Evolutionary conservation across 129 eudicot genomes (phyloP).

Genomic region (Logfia minima): DNA sequence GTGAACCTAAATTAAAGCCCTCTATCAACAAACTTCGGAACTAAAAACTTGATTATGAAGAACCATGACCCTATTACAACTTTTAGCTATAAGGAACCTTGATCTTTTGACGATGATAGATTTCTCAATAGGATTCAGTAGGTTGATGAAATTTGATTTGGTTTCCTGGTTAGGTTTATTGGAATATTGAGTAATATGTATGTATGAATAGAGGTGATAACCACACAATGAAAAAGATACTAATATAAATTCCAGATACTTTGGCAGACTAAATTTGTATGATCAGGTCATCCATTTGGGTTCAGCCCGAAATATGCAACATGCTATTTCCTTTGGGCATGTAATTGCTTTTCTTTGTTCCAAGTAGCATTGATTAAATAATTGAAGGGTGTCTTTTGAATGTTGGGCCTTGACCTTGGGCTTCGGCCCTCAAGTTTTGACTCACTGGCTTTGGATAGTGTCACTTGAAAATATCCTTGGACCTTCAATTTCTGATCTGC

Average conservation of each 20-base stretch:
- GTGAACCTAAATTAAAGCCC: not conserved
- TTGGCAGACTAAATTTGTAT: not conserved
- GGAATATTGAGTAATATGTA: not conserved
- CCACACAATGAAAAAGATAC: not conserved
- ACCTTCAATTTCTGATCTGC: not conserved
- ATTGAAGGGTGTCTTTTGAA: not conserved
- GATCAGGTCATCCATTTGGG: not conserved
- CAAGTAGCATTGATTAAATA: not conserved
- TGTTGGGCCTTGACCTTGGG: not conserved
- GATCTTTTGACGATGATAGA: not conserved
- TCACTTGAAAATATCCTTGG: not conserved
- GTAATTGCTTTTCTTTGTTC: not conserved
- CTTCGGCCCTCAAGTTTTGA: not conserved
- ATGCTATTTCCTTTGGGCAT: not conserved
- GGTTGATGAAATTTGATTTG: too few relatives aligned
- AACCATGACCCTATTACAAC: not conserved
- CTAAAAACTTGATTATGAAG: not conserved
- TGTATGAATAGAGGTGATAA: not conserved
- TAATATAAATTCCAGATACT: not conserved
- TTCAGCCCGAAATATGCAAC: not conserved
- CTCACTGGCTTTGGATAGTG: not conserved
- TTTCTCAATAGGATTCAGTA: too few relatives aligned
- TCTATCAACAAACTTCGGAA: not conserved
- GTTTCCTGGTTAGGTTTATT: not conserved
- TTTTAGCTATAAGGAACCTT: not conserved